A percentile compares a stretch with the other conserved stretches of the same genome.
These are phyloP conservation scores for Lodderomyces parapsilosis DNA, from an alignment of 1,139 yeast genomes.

Conservation along the genomic window DNA sequence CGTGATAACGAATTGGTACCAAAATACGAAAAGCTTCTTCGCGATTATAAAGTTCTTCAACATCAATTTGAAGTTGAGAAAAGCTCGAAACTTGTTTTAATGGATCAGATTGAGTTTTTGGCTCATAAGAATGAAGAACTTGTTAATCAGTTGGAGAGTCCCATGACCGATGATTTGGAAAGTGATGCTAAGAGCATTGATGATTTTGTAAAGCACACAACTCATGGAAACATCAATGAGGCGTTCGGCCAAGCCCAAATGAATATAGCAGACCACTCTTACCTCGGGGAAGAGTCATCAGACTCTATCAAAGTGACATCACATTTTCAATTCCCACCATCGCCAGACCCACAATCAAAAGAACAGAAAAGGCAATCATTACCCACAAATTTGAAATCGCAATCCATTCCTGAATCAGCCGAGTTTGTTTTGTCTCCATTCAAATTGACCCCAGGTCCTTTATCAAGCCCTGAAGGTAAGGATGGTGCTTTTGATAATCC, in stretches of 20 bases:
- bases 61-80: constrained; percentile 48
- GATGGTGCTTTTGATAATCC: constrained; percentile 4
- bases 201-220: constrained; percentile 10
- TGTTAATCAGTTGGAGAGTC: constrained; percentile 15
- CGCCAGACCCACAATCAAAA: constrained; percentile 33
- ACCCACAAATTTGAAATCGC: constrained; percentile 28
- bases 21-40: constrained; percentile 32
- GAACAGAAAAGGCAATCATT: constrained; percentile 31
- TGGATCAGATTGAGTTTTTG: constrained; percentile 54
- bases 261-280: not conserved
- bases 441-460: constrained; percentile 25
- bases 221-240: constrained; percentile 17
- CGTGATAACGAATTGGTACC: constrained; percentile 13
- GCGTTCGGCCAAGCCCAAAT: constrained; percentile 19
- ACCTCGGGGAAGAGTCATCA: not conserved
- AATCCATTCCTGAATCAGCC: constrained; percentile 21
- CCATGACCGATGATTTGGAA: constrained; percentile 6
- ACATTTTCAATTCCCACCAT: constrained; percentile 35
- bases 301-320: constrained; percentile 21
- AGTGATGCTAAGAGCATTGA: constrained; percentile 7
- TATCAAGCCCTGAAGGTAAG: constrained; percentile 6
- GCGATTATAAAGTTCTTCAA: constrained; percentile 38
- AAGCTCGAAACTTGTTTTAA: constrained; percentile 50
- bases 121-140: constrained; percentile 36
- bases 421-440: constrained; percentile 48